These are phyloP conservation scores for Manihot esculenta DNA, from an alignment of 441 rosid species.

Conservation along the genomic window DNA sequence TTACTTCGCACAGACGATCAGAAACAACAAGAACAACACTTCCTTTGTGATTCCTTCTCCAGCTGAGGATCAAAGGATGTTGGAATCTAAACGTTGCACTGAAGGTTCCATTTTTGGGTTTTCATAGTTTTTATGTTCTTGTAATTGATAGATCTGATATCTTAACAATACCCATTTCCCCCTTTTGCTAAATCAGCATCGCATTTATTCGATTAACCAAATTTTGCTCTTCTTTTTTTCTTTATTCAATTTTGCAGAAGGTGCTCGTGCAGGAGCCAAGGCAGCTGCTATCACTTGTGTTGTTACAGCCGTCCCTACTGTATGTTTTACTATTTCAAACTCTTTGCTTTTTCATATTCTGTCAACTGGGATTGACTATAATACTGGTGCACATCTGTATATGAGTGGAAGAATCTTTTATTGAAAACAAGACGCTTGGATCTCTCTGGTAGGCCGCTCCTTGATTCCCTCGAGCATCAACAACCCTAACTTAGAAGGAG, in stretches of 20 bases:
- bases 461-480: background rate
- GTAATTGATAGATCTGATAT: background rate
- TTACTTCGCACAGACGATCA: conserved; percentile 16
- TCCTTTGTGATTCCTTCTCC: conserved; percentile 51
- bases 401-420: background rate
- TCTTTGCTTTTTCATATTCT: background rate
- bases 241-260: conserved; percentile 43
- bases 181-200: background rate
- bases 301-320: conserved; percentile 58
- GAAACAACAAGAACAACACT: conserved; percentile 3
- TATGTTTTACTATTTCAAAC: conserved; percentile 14
- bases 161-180: background rate
- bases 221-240: background rate
- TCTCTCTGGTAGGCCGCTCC: too few species aligned
- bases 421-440: background rate
- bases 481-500: background rate
- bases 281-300: conserved; percentile 57
- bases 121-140: background rate
- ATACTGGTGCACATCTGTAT: background rate
- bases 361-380: background rate
- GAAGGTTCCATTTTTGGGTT: conserved; percentile 40
- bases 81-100: conserved; percentile 41
- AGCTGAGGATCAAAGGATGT: conserved; percentile 43
- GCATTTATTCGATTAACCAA: too few species aligned
- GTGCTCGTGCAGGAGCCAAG: conserved; percentile 64